These are phyloP conservation scores for Solanum tarijense DNA, from an alignment of 257 asterid species.

Conservation along the genomic window DNA sequence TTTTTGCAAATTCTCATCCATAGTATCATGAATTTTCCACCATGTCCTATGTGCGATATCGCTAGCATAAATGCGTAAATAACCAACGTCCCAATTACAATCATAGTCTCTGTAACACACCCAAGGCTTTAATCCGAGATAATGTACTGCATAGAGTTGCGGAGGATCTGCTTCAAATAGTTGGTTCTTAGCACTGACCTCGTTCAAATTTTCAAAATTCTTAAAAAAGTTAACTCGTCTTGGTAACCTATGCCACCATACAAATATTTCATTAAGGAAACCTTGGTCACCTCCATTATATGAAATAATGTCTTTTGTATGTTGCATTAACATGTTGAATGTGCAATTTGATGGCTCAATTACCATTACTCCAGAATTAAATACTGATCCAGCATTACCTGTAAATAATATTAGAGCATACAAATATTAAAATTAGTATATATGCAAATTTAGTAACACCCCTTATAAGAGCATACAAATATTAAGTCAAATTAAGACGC, in stretches of 20 bases:
- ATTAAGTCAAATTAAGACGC: not conserved
- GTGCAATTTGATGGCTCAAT: slow-evolving; percentile 85
- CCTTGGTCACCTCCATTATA: slow-evolving; percentile 98
- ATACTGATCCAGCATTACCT: slow-evolving; percentile 57
- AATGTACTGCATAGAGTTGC: slow-evolving; percentile 55
- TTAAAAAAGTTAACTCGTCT: slow-evolving; percentile 60
- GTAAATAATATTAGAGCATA: not conserved
- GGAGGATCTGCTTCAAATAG: slow-evolving; percentile 70
- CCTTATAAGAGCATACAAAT: not conserved
- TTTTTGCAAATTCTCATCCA: slow-evolving; percentile 45
- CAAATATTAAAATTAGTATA: not conserved
- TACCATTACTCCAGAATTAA: slow-evolving; percentile 79
- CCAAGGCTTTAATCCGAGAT: slow-evolving; percentile 83
- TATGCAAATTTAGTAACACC: not conserved
- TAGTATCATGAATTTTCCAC: slow-evolving; percentile 71
- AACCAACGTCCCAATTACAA: slow-evolving; percentile 57
- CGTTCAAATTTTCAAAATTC: slow-evolving; percentile 51
- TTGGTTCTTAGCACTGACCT: slow-evolving; percentile 44
- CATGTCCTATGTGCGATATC: slow-evolving; percentile 61
- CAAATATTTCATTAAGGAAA: slow-evolving; percentile 62
- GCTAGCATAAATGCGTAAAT: slow-evolving; percentile 62
- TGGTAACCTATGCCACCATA: slow-evolving; percentile 90
- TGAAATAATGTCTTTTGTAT: slow-evolving; percentile 40
- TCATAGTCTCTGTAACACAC: slow-evolving; percentile 75
- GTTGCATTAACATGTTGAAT: slow-evolving; percentile 50